Conservation (phyloP, 768 basidiomycete genomes). For the Boletus coccyginus region DNA sequence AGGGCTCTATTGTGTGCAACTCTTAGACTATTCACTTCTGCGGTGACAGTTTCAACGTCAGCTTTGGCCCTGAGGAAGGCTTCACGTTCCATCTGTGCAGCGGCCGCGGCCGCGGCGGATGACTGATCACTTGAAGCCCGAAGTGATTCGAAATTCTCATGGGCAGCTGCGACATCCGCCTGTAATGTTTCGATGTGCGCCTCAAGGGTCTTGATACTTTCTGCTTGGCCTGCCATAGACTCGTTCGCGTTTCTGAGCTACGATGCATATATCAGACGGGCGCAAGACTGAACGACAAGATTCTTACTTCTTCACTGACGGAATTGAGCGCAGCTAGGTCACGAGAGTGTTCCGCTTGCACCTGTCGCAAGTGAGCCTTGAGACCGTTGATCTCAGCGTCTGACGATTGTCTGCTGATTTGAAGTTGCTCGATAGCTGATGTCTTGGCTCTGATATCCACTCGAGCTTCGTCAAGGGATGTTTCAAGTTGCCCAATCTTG, state of each 20-base stretch:
- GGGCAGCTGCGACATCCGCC: conserved; percentile 45
- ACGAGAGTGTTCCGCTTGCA: conserved; percentile 30
- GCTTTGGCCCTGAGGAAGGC: conserved; percentile 62
- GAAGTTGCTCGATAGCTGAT: conserved; percentile 43
- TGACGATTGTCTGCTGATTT: conserved; percentile 45
- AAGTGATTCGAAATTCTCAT: conserved; percentile 51
- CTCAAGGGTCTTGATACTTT: conserved; percentile 47
- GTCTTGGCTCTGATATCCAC: conserved; percentile 50
- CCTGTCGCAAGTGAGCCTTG: conserved; percentile 38
- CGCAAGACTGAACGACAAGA: background rate
- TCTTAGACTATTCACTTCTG: conserved; percentile 52
- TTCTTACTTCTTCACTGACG: conserved; percentile 51
- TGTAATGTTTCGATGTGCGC: conserved; percentile 51
- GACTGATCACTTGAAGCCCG: conserved; percentile 45
- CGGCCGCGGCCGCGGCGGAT: conserved; percentile 42
- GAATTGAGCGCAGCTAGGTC: conserved; percentile 36
- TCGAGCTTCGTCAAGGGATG: conserved; percentile 45
- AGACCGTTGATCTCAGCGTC: conserved; percentile 48
- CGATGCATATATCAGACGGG: conserved; percentile 1
- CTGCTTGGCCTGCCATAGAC: conserved; percentile 39
- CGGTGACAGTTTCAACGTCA: conserved; percentile 53
- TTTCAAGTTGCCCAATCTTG: conserved; percentile 48
- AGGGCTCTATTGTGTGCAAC: conserved; percentile 47
- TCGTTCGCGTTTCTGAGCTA: conserved; percentile 55
- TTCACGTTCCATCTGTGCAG: conserved; percentile 61